Percentiles rank a stretch among this genome's conserved stretches.
Evolutionary conservation across 208 protist genomes (phyloP).

Genomic region (Trypanosoma platydactyli): DNA sequence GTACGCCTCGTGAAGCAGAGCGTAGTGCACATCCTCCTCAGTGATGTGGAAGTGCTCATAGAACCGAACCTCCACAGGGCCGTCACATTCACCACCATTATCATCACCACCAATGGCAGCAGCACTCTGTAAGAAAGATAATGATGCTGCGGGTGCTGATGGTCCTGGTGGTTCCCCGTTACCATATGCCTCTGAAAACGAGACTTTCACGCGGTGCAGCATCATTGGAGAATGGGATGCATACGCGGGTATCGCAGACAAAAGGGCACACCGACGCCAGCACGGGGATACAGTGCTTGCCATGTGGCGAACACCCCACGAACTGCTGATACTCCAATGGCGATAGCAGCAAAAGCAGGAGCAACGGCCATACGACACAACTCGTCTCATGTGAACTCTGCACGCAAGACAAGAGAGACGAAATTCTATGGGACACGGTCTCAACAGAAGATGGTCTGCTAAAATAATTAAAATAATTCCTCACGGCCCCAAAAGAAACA

Average conservation of each 20-base stretch:
- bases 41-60: conserved; percentile 24
- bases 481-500: too few relatives aligned
- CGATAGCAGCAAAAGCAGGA: background rate
- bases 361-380: background rate
- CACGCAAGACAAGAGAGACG: too few relatives aligned
- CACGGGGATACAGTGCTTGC: background rate
- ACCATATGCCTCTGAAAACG: background rate
- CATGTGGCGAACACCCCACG: background rate
- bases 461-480: too few relatives aligned
- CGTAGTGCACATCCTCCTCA: conserved; percentile 47
- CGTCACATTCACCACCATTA: background rate
- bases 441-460: background rate
- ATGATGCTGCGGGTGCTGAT: background rate
- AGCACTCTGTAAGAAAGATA: background rate
- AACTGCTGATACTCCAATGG: too few relatives aligned
- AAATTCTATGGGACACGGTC: background rate
- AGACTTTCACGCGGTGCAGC: background rate
- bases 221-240: background rate
- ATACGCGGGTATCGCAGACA: background rate
- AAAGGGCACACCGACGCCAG: background rate
- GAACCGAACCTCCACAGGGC: conserved; percentile 23
- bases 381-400: too few relatives aligned
- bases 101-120: background rate
- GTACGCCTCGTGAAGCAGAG: conserved; percentile 65
- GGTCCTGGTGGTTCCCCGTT: background rate